Evolutionary conservation across 2,329 filamentous ascomycete genomes (phyloP), one percentile per base, ranked within the genome.

Genomic region (Tolypocladium endophyticum): DNA sequence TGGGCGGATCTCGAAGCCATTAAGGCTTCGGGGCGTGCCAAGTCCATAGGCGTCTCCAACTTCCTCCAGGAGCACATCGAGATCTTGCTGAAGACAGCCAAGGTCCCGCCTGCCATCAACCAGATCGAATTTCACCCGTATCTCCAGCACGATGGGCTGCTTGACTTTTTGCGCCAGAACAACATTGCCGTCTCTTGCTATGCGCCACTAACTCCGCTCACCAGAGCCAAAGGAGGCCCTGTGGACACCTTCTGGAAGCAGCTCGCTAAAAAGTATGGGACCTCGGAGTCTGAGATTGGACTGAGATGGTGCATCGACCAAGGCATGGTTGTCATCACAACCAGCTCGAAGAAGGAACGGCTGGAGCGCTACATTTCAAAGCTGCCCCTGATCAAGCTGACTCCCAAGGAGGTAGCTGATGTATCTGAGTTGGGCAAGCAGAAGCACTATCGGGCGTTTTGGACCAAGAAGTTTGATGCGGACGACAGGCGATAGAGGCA

Each of bases 91-190:
- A 70, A 80, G 69, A 83, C 84, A 6, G 85, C 86, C 57, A 81
- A 80, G 65, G 71, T 88, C 61, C 70, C 77, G 3, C 90, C 90
- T 0, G 85, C 83, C 8, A 81, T 89, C 62, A 92, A 93, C 76
- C 89, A 94, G 78, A 88, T 93, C 68, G 89, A 93, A 76, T 86
- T 83, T 68, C 88, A 94, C 73, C 88, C 89, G 0, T 90, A 90
- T 70, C 77, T 89, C 57, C 87, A 88, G 72, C 87, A 88, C 69
- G 78, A 77, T 7, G 76, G 79, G 60, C 75, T 89, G 16, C 59
- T 88, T 38, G 72, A 76, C 20, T 89, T 82, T 72, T 81, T 81
- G 70, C 78, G 77, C 65, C 71, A 80, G 67, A 74, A 87, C 66
- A 72, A 76, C 59, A 88, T 89, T 62, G 79, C 81, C 4, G 70